Percentiles rank a stretch among this genome's conserved stretches.
Conservation (phyloP, 2,329 filamentous ascomycete genomes). For the Penicillium sp. region DNA sequence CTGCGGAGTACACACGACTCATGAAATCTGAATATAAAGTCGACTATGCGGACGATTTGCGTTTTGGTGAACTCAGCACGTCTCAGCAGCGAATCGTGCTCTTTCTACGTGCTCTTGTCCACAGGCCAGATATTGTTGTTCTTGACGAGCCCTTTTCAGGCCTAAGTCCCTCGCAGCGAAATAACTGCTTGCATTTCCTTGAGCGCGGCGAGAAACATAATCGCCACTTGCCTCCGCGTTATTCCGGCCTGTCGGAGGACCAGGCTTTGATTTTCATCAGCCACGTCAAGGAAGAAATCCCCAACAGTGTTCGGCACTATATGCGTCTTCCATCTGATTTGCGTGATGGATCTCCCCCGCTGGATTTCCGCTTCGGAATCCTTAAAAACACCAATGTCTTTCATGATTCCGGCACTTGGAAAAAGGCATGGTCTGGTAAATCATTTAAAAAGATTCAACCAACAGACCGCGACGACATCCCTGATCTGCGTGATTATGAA, state of each 20-base stretch:
- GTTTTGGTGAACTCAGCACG: conserved; percentile 58
- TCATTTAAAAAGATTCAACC: too few species aligned
- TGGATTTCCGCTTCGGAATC: conserved; percentile 31
- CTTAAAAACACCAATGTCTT: too few species aligned
- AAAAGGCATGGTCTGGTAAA: too few species aligned
- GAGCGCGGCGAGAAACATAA: conserved; percentile 54
- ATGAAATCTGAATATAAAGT: conserved; percentile 28
- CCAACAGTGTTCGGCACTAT: conserved; percentile 75
- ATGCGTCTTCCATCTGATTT: conserved; percentile 62
- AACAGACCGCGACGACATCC: too few species aligned
- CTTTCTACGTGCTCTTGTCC: conserved; percentile 75
- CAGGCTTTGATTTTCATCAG: conserved; percentile 91
- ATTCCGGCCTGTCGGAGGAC: conserved; percentile 55
- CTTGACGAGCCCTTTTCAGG: conserved; percentile 84
- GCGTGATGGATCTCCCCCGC: conserved; percentile 15
- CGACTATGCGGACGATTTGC: conserved; percentile 68
- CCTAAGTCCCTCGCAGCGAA: conserved; percentile 73
- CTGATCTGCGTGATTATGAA: too few species aligned
- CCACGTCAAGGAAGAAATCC: conserved; percentile 85
- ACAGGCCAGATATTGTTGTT: conserved; percentile 73
- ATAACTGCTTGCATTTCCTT: conserved; percentile 81
- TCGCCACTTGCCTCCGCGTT: too few species aligned
- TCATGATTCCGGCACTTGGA: too few species aligned
- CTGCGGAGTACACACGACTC: neutral
- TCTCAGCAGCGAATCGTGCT: conserved; percentile 69